These are phyloP conservation scores for Raphanus sativus DNA, from an alignment of 345 rosid species.

Conservation along the genomic window DNA sequence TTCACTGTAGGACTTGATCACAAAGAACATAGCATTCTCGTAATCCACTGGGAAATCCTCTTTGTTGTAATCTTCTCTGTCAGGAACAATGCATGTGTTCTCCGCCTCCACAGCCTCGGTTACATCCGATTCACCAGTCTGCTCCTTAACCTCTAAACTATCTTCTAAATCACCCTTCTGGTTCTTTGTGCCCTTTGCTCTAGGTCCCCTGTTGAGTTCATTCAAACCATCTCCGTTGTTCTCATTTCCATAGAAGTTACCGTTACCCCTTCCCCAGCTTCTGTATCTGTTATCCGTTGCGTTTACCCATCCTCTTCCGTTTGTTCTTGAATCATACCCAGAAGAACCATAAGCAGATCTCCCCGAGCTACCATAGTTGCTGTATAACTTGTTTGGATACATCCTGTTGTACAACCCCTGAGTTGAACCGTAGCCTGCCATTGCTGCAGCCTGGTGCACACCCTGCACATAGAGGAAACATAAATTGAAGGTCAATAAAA, in stretches of 20 bases:
- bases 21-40: conserved; percentile 68
- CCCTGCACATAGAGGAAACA: conserved; percentile 44
- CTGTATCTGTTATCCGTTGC: conserved; percentile 60
- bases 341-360: conserved; percentile 69
- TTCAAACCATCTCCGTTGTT: conserved; percentile 65
- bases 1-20: conserved; percentile 95
- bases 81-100: conserved; percentile 43
- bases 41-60: conserved; percentile 70
- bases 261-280: conserved; percentile 70
- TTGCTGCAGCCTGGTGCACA: conserved; percentile 53
- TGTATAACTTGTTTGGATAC: conserved; percentile 65
- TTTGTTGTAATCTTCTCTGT: conserved; percentile 61
- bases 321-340: conserved; percentile 66
- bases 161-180: conserved; percentile 51
- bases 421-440: conserved; percentile 56
- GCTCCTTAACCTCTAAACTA: conserved; percentile 52
- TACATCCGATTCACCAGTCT: conserved; percentile 43
- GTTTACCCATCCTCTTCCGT: conserved; percentile 63
- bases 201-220: conserved; percentile 90
- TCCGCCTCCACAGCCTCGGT: conserved; percentile 46
- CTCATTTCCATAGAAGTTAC: conserved; percentile 57
- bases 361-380: conserved; percentile 62
- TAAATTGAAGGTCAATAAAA: background rate
- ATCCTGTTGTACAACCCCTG: conserved; percentile 63
- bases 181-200: conserved; percentile 69